These are phyloP conservation scores for Starmerella etchellsii DNA, from an alignment of 805 yeast genomes.

Conservation along the genomic window DNA sequence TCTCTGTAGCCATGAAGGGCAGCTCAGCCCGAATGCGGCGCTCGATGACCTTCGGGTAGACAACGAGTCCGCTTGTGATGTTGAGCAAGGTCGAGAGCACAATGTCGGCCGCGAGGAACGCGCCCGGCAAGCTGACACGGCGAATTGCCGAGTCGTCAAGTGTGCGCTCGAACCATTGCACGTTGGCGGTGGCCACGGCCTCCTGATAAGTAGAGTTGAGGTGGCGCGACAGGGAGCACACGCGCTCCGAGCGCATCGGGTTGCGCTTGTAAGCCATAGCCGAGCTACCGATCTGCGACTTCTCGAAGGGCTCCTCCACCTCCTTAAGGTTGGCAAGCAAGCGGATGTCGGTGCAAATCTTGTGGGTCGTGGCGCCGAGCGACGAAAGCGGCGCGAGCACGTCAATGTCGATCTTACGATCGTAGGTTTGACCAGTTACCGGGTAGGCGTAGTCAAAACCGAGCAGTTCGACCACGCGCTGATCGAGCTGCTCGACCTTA, in stretches of 20 bases:
- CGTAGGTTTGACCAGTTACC: constrained; percentile 97
- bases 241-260: constrained; percentile 99
- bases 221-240: constrained; percentile 95
- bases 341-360: constrained; percentile 94
- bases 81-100: constrained; percentile 77
- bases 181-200: constrained; percentile 92
- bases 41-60: constrained; percentile 96
- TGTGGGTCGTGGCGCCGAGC: constrained; percentile 91
- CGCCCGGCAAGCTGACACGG: constrained; percentile 91
- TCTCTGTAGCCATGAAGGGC: constrained; percentile 99
- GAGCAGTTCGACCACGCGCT: constrained; percentile 78
- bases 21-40: constrained; percentile 88
- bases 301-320: constrained; percentile 96
- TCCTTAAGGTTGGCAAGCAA: constrained; percentile 93
- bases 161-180: constrained; percentile 99
- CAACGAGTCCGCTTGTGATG: constrained; percentile 90
- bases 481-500: constrained; percentile 85
- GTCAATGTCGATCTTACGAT: constrained; percentile 95
- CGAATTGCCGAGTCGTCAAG: constrained; percentile 96
- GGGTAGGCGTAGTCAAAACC: constrained; percentile 96
- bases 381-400: constrained; percentile 85
- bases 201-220: constrained; percentile 82
- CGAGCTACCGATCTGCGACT: constrained; percentile 93
- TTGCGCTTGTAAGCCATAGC: constrained; percentile 99
- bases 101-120: constrained; percentile 91